Evolutionary conservation across 75 land plant genomes (phyloP).

Genomic region (Chamaecyparis obtusa): DNA sequence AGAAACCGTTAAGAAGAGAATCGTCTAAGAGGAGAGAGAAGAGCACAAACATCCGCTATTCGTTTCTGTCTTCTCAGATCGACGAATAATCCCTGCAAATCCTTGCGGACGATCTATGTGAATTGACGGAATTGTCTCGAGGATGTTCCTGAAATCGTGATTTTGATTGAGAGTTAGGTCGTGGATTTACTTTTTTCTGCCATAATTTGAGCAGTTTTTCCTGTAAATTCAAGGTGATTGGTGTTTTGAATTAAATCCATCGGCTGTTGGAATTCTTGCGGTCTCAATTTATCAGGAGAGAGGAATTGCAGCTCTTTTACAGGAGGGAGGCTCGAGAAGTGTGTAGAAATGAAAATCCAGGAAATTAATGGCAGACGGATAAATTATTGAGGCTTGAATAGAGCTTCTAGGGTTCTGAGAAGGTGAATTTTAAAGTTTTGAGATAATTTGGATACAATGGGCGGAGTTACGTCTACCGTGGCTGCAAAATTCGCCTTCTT

Average conservation of each 20-base stretch:
- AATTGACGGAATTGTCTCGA: not conserved
- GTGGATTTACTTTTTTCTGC: not conserved
- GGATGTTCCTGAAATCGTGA: not conserved
- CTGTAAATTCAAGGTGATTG: not conserved
- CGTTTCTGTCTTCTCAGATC: not conserved
- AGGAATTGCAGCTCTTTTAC: not conserved
- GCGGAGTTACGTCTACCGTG: constrained; percentile 53
- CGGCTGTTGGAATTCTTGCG: not conserved
- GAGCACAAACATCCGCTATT: not conserved
- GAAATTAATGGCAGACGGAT: not conserved
- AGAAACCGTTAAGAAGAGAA: not conserved
- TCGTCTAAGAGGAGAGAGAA: not conserved
- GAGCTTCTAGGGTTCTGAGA: not conserved
- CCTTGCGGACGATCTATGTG: not conserved
- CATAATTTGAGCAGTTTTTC: not conserved
- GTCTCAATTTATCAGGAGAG: not conserved
- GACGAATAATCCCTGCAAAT: not conserved
- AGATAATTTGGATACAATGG: constrained; percentile 24
- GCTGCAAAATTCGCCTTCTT: constrained; percentile 65
- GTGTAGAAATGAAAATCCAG: not conserved
- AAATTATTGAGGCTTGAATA: not conserved
- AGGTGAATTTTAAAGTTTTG: not conserved
- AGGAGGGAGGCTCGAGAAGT: not conserved
- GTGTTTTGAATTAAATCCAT: not conserved
- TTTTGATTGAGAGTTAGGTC: not conserved